A percentile compares a stretch with the other conserved stretches of the same genome.
These are phyloP conservation scores for Xylariaceae sp. DNA, from an alignment of 2,329 filamentous ascomycete species.

Conservation along the genomic window DNA sequence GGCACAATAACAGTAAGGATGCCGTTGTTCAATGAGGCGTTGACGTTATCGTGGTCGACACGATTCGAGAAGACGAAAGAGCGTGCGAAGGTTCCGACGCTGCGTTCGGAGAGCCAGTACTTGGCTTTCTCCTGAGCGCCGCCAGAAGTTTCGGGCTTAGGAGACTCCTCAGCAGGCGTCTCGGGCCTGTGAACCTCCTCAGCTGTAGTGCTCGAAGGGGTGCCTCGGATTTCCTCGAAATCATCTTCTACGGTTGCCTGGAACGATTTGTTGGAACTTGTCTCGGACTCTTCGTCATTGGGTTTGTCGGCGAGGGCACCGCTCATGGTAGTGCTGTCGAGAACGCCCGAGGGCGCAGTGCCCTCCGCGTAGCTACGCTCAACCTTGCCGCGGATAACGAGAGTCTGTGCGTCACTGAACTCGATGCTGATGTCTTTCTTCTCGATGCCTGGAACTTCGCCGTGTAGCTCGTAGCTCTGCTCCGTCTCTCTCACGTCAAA, in stretches of 20 bases:
- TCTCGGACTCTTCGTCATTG: slow-evolving; percentile 20
- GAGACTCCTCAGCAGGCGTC: slow-evolving; percentile 28
- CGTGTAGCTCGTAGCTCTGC: slow-evolving; percentile 69
- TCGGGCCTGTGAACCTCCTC: background rate
- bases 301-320: slow-evolving; percentile 41
- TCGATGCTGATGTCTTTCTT: slow-evolving; percentile 73
- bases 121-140: slow-evolving; percentile 41
- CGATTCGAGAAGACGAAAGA: slow-evolving; percentile 63
- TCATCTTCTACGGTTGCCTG: slow-evolving; percentile 66
- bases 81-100: slow-evolving; percentile 62
- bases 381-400: slow-evolving; percentile 65
- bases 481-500: slow-evolving; percentile 73
- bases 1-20: slow-evolving; percentile 61
- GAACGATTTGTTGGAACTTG: slow-evolving; percentile 40
- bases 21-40: slow-evolving; percentile 61
- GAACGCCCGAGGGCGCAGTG: slow-evolving; percentile 45
- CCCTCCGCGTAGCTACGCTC: slow-evolving; percentile 61
- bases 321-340: slow-evolving; percentile 39
- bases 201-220: slow-evolving; percentile 21
- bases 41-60: slow-evolving; percentile 59
- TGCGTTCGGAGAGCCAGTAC: slow-evolving; percentile 69
- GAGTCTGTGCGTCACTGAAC: slow-evolving; percentile 71
- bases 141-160: slow-evolving; percentile 29
- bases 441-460: slow-evolving; percentile 71
- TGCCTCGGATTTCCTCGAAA: slow-evolving; percentile 27